Percentiles rank a stretch among this genome's conserved stretches.
phyloP scores from a whole-genome alignment of 1,139 yeast species.

The Nakaseomyces nivariensis region DNA sequence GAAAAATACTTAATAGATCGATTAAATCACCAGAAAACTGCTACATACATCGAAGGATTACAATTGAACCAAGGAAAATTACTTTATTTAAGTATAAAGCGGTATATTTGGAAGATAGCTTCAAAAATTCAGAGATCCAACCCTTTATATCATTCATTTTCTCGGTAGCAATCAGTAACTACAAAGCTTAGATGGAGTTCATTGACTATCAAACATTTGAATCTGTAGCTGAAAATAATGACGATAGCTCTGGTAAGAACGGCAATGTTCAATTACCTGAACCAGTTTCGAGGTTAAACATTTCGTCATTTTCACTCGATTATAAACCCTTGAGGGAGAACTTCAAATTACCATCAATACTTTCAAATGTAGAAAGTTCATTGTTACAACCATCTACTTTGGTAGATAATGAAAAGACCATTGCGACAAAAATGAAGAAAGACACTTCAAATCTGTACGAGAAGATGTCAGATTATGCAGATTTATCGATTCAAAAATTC shows the following conservation, averaged over 20 bases:
- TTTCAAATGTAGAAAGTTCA: background rate
- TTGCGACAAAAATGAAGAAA: background rate
- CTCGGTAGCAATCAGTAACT: too few species aligned
- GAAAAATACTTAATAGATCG: too few species aligned
- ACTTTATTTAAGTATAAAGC: too few species aligned
- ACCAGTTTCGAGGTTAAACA: slow-evolving; percentile 17
- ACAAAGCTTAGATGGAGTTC: slow-evolving; percentile 20
- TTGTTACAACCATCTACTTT: background rate
- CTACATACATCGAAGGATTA: too few species aligned
- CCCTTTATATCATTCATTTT: too few species aligned
- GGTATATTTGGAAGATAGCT: too few species aligned
- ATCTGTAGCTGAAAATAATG: slow-evolving; percentile 11
- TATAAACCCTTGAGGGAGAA: slow-evolving; percentile 5
- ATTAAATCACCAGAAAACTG: too few species aligned
- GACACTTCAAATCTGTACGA: slow-evolving; percentile 4
- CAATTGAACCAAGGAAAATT: too few species aligned
- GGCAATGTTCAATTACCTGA: slow-evolving; percentile 12
- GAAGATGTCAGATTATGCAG: slow-evolving; percentile 8
- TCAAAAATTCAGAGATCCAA: too few species aligned
- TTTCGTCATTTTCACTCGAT: slow-evolving; percentile 1
- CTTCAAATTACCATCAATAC: slow-evolving; percentile 11
- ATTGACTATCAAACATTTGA: slow-evolving; percentile 23
- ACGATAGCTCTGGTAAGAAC: slow-evolving; percentile 3
- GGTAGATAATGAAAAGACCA: background rate
- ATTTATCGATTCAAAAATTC: slow-evolving; percentile 6